phyloP scores from a whole-genome alignment of 768 basidiomycete genomes.

The Tricholoma flavovirens region DNA sequence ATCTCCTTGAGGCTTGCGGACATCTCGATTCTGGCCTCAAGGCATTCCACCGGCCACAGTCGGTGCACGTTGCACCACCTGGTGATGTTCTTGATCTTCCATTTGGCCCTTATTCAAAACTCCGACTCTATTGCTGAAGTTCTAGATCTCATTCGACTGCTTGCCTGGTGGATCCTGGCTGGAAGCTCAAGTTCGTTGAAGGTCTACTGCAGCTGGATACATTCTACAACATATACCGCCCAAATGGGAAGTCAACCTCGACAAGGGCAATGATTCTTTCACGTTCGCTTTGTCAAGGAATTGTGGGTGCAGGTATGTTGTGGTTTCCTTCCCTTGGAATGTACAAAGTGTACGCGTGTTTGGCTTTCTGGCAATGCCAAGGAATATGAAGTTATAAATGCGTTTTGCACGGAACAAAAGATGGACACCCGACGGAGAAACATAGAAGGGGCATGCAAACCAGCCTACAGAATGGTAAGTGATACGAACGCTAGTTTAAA shows the following conservation, averaged over 20 bases:
- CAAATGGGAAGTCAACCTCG: neutral
- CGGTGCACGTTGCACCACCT: constrained; percentile 5
- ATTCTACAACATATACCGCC: neutral
- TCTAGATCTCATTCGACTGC: neutral
- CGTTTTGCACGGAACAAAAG: neutral
- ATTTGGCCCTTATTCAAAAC: constrained; percentile 1
- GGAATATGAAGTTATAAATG: neutral
- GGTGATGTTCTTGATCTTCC: neutral
- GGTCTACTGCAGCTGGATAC: neutral
- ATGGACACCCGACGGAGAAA: neutral
- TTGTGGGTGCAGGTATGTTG: neutral
- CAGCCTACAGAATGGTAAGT: too few species aligned
- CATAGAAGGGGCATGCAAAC: neutral
- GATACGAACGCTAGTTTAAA: too few species aligned
- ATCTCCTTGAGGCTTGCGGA: neutral
- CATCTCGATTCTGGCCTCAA: constrained; percentile 10
- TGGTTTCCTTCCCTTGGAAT: neutral
- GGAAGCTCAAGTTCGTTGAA: neutral
- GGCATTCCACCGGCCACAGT: constrained; percentile 5
- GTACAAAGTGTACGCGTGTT: neutral
- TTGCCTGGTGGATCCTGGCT: neutral
- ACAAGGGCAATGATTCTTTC: too few species aligned
- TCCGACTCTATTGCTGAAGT: neutral
- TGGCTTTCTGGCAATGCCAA: neutral
- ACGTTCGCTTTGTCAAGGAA: too few species aligned